A percentile compares a stretch with the other conserved stretches of the same genome.
phyloP scores from a whole-genome alignment of 2,329 filamentous ascomycete genomes.

The Coniochaeta sp. region DNA sequence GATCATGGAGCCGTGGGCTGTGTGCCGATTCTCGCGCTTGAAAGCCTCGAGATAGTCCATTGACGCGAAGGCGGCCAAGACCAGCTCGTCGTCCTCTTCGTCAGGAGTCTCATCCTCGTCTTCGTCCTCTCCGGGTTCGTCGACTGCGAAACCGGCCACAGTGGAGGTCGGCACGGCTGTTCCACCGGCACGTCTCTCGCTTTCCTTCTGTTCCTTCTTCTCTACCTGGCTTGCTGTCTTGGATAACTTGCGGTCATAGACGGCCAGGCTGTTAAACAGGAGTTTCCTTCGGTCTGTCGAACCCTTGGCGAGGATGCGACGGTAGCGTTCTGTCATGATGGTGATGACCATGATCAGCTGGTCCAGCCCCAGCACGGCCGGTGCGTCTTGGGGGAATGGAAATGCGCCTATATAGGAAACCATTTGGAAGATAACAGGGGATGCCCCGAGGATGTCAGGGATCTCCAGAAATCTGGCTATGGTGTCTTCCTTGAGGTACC shows the following conservation, averaged over 20 bases:
- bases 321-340: slow-evolving; percentile 64
- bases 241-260: slow-evolving; percentile 55
- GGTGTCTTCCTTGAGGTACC: slow-evolving; percentile 64
- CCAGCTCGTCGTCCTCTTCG: slow-evolving; percentile 53
- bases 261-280: slow-evolving; percentile 63
- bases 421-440: slow-evolving; percentile 65
- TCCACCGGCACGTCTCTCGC: background rate
- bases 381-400: slow-evolving; percentile 63
- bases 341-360: slow-evolving; percentile 66
- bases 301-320: slow-evolving; percentile 51
- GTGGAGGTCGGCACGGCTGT: slow-evolving; percentile 7
- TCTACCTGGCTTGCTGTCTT: slow-evolving; percentile 18
- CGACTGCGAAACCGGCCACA: slow-evolving; percentile 35
- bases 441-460: slow-evolving; percentile 60
- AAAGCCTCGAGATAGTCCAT: slow-evolving; percentile 58
- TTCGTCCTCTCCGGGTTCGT: slow-evolving; percentile 31
- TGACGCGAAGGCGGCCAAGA: slow-evolving; percentile 60
- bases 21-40: slow-evolving; percentile 39
- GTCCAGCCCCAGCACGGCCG: slow-evolving; percentile 60
- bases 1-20: slow-evolving; percentile 58
- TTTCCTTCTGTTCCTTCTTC: slow-evolving; percentile 2
- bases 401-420: slow-evolving; percentile 65
- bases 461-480: slow-evolving; percentile 66
- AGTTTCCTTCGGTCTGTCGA: slow-evolving; percentile 53
- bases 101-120: slow-evolving; percentile 35